These are phyloP conservation scores for Musa troglodytarum DNA, from an alignment of 176 grass and related monocot genomes.

Conservation along the genomic window DNA sequence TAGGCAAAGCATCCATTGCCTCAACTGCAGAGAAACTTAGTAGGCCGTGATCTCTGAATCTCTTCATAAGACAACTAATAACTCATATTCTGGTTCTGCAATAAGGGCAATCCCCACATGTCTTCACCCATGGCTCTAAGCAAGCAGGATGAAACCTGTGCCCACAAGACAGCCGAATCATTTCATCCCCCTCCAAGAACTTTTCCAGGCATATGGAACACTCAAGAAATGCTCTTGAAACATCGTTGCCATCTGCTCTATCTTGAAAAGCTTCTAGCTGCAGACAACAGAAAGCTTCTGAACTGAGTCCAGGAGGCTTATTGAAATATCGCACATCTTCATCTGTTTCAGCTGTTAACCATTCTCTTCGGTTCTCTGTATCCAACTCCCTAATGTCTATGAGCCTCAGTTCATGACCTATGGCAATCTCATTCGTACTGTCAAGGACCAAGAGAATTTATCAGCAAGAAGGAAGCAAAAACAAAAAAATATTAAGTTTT, in stretches of 20 bases:
- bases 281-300: constrained; percentile 40
- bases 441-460: constrained; percentile 23
- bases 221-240: constrained; percentile 25
- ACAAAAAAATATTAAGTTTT: no score
- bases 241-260: background rate
- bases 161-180: constrained; percentile 51
- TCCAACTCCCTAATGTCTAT: constrained; percentile 37
- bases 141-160: constrained; percentile 78
- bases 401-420: constrained; percentile 41
- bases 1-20: background rate
- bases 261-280: constrained; percentile 53
- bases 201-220: constrained; percentile 89
- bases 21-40: no score
- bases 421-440: constrained; percentile 56
- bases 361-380: constrained; percentile 12
- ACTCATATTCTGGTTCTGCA: constrained; percentile 50
- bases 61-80: background rate
- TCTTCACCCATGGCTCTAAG: constrained; percentile 66
- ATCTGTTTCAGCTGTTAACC: constrained; percentile 32
- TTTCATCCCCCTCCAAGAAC: constrained; percentile 43
- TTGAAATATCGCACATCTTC: constrained; percentile 32
- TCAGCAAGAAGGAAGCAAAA: background rate
- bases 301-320: constrained; percentile 59
- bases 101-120: constrained; percentile 85
- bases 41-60: background rate